phyloP scores from a whole-genome alignment of 805 yeast genomes.

The Tetrapisispora namnaoensis region DNA sequence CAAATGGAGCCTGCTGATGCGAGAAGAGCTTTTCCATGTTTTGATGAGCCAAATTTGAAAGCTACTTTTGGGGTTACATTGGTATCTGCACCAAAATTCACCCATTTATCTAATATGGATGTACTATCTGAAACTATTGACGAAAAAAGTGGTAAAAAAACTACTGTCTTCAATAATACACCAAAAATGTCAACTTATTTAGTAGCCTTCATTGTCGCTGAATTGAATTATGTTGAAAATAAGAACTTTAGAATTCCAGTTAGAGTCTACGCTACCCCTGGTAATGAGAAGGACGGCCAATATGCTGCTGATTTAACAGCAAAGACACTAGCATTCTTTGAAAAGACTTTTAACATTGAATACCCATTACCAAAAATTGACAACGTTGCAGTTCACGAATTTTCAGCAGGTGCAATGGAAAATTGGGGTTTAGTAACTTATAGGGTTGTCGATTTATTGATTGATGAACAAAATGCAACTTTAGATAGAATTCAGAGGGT shows the following conservation, averaged over 20 bases:
- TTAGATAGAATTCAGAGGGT: constrained; percentile 60
- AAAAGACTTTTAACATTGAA: constrained; percentile 59
- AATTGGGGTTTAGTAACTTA: constrained; percentile 75
- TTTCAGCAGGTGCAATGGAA: constrained; percentile 86
- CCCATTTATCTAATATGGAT: constrained; percentile 64
- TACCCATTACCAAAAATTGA: constrained; percentile 77
- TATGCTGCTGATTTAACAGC: constrained; percentile 70
- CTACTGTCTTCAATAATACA: constrained; percentile 59
- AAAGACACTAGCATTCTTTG: constrained; percentile 64
- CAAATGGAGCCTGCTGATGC: constrained; percentile 86
- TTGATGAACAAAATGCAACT: constrained; percentile 63
- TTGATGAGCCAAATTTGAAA: constrained; percentile 75
- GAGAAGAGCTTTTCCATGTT: constrained; percentile 79
- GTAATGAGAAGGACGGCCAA: constrained; percentile 58
- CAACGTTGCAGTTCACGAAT: constrained; percentile 74
- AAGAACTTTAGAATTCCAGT: constrained; percentile 63
- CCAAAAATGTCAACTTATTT: constrained; percentile 80
- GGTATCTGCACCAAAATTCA: constrained; percentile 44
- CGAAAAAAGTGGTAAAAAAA: constrained; percentile 36
- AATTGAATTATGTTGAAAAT: constrained; percentile 62
- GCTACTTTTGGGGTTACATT: constrained; percentile 60
- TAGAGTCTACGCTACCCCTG: constrained; percentile 73
- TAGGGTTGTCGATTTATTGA: constrained; percentile 63
- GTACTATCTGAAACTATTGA: constrained; percentile 38
- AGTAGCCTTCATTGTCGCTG: constrained; percentile 77